A percentile compares a stretch with the other conserved stretches of the same genome.
phyloP scores from a whole-genome alignment of 139 green algal species.

The Chlorella sp. region DNA sequence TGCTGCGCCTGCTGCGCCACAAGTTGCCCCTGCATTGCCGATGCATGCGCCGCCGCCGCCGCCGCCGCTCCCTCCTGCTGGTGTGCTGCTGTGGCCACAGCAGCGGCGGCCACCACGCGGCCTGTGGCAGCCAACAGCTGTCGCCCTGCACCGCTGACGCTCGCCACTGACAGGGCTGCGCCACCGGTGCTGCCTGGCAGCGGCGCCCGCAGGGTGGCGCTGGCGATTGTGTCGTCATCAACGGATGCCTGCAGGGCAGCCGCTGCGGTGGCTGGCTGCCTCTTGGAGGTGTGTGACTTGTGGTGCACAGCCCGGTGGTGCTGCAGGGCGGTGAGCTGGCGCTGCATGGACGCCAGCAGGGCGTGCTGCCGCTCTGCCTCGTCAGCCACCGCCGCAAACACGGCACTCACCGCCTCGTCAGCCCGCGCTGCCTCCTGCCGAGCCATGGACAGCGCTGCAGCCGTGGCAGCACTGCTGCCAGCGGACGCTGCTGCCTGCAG shows the following conservation, averaged over 20 bases:
- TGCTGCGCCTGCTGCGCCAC: not conserved
- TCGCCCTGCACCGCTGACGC: not conserved
- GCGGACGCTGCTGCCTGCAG: not conserved
- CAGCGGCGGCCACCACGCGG: slow-evolving; percentile 1
- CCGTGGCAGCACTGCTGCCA: not conserved
- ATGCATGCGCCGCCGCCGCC: not conserved
- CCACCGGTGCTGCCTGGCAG: not conserved
- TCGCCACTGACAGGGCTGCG: not conserved
- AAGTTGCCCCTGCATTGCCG: not conserved
- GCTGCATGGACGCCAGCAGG: not conserved
- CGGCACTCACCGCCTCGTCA: not conserved
- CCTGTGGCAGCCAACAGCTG: not conserved
- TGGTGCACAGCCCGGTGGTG: not conserved
- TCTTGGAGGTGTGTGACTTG: not conserved
- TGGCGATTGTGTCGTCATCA: not conserved
- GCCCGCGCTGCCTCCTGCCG: not conserved
- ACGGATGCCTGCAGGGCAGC: not conserved
- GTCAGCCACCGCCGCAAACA: not conserved
- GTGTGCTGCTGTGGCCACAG: not conserved
- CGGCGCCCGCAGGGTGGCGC: not conserved
- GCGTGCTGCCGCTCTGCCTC: not conserved
- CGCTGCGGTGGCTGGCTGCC: not conserved
- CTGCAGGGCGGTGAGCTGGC: not conserved
- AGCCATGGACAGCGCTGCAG: not conserved
- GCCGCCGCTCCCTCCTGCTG: not conserved